A percentile compares a stretch with the other conserved stretches of the same genome.
Evolutionary conservation across 306 rosid species (phyloP).

Genomic region (Prunus dulcis): DNA sequence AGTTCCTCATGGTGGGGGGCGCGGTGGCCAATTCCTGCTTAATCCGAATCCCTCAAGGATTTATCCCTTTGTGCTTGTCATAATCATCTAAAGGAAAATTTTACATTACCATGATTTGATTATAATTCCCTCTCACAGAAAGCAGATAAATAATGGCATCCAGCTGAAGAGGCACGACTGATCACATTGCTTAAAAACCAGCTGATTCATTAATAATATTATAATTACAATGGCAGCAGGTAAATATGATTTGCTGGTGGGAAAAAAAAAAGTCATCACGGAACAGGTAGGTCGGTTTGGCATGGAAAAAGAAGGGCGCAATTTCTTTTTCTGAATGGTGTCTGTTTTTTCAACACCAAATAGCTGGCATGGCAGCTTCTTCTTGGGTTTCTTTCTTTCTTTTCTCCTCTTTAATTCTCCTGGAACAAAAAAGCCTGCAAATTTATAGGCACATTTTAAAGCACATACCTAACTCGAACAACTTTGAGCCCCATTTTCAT

Average conservation of each 20-base stretch:
- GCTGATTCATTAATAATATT: neutral
- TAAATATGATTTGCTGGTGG: neutral
- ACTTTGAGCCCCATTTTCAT: neutral
- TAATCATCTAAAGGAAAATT: constrained; percentile 31
- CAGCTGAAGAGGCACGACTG: neutral
- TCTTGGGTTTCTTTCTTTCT: neutral
- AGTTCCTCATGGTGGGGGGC: constrained; percentile 4
- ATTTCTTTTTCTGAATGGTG: neutral
- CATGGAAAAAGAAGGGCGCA: neutral
- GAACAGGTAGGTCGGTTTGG: neutral
- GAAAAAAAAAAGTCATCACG: neutral
- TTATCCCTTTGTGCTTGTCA: constrained; percentile 42
- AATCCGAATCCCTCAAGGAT: constrained; percentile 31
- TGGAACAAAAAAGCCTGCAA: neutral
- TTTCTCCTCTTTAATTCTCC: neutral
- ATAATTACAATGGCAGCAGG: neutral
- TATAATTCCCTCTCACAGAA: neutral
- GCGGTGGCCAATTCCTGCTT: constrained; percentile 25
- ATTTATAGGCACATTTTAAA: neutral
- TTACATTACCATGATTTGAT: constrained; percentile 8
- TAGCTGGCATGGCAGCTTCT: neutral
- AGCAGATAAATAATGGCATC: constrained; percentile 17
- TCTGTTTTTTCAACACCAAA: neutral
- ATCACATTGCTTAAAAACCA: neutral
- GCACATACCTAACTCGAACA: neutral